Conservation (phyloP, 371 early-diverging fungal species). For the Actinomucor elegans region DNA sequence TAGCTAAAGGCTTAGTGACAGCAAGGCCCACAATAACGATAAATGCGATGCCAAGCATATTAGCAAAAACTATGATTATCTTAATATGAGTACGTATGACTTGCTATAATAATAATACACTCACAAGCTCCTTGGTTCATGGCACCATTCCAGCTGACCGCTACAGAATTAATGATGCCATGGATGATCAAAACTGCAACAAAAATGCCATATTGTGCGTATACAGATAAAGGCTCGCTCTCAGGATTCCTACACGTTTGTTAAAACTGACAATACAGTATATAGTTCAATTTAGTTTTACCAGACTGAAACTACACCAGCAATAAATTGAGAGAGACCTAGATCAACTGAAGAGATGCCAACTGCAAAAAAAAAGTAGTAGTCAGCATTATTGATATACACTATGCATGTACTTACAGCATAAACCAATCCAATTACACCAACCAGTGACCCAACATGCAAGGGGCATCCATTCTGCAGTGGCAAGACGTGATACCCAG, state of each 20-base stretch:
- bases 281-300: slow-evolving; percentile 5
- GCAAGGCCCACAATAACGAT: slow-evolving; percentile 56
- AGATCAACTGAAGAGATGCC: slow-evolving; percentile 54
- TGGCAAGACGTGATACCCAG: slow-evolving; percentile 58
- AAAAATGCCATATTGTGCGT: slow-evolving; percentile 53
- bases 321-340: slow-evolving; percentile 57
- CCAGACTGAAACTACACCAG: slow-evolving; percentile 53
- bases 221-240: slow-evolving; percentile 34
- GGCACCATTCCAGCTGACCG: slow-evolving; percentile 48
- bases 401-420: slow-evolving; percentile 9
- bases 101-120: neutral
- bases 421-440: slow-evolving; percentile 65
- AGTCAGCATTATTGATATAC: neutral
- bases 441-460: slow-evolving; percentile 67
- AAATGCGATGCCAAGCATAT: slow-evolving; percentile 51
- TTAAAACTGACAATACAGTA: slow-evolving; percentile 4
- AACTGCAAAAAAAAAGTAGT: slow-evolving; percentile 27
- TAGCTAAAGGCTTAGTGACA: slow-evolving; percentile 38
- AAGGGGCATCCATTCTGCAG: slow-evolving; percentile 58
- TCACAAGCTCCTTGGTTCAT: slow-evolving; percentile 56
- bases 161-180: slow-evolving; percentile 55
- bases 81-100: neutral
- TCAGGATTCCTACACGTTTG: slow-evolving; percentile 28
- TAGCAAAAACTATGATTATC: slow-evolving; percentile 34
- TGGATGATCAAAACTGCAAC: slow-evolving; percentile 45